A percentile compares a stretch with the other conserved stretches of the same genome.
phyloP scores from a whole-genome alignment of 1,139 yeast species.

The Trichomonascaceae sp. region DNA sequence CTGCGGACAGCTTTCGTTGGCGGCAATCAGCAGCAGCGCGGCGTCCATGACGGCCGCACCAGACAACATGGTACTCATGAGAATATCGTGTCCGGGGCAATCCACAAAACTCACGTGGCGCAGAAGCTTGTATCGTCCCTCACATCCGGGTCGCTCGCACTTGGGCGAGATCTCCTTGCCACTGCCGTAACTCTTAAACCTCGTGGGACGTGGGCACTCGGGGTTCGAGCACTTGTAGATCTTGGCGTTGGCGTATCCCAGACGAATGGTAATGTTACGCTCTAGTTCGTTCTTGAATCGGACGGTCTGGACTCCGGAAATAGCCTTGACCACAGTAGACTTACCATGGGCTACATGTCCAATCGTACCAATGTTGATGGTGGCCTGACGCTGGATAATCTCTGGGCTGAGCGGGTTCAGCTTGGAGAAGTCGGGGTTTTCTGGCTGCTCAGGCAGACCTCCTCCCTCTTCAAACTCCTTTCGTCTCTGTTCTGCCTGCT shows the following conservation, averaged over 20 bases:
- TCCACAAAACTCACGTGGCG: slow-evolving; percentile 98
- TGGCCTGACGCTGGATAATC: slow-evolving; percentile 96
- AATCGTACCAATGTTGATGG: slow-evolving; percentile 96
- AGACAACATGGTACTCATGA: slow-evolving; percentile 99
- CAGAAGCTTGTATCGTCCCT: slow-evolving; percentile 73
- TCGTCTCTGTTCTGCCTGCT: slow-evolving; percentile 50
- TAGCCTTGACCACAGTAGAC: slow-evolving; percentile 96
- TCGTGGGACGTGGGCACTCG: slow-evolving; percentile 85
- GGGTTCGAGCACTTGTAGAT: slow-evolving; percentile 86
- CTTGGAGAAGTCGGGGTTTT: slow-evolving; percentile 62
- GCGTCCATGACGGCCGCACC: slow-evolving; percentile 99
- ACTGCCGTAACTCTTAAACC: slow-evolving; percentile 87
- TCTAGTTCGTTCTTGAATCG: slow-evolving; percentile 97
- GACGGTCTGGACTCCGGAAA: slow-evolving; percentile 97
- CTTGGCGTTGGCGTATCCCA: slow-evolving; percentile 98
- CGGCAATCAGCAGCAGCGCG: slow-evolving; percentile 88
- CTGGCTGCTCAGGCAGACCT: slow-evolving; percentile 94
- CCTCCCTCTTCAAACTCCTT: slow-evolving; percentile 96
- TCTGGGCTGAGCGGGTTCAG: slow-evolving; percentile 87
- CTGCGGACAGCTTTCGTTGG: slow-evolving; percentile 98
- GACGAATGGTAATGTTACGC: slow-evolving; percentile 95
- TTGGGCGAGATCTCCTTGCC: slow-evolving; percentile 91
- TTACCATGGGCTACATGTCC: slow-evolving; percentile 99
- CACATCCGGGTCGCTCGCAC: slow-evolving; percentile 66
- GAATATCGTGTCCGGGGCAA: slow-evolving; percentile 99